Evolutionary conservation across 345 rosid genomes (phyloP).

Genomic region (Tarenaya hassleriana): DNA sequence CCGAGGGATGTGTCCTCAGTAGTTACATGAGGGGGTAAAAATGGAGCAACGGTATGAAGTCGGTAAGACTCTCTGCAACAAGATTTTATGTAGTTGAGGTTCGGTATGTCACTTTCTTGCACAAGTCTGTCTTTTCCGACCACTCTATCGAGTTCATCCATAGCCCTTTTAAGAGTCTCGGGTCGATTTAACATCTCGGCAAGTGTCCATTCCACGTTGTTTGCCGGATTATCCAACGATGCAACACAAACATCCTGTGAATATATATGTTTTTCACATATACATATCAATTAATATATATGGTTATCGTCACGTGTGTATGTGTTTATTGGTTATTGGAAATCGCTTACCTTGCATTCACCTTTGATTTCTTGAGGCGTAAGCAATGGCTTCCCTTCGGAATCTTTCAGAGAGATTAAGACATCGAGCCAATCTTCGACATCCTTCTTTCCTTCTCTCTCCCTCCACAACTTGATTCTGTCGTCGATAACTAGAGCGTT

Average conservation of each 20-base stretch:
- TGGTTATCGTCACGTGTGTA: too few relatives aligned
- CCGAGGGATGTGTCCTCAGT: too few relatives aligned
- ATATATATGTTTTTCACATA: neutral
- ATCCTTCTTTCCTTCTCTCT: neutral
- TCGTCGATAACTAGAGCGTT: constrained; percentile 26
- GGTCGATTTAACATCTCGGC: constrained; percentile 36
- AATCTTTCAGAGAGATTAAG: constrained; percentile 12
- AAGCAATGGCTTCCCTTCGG: constrained; percentile 13
- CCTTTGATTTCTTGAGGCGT: constrained; percentile 12
- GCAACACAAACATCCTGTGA: constrained; percentile 30
- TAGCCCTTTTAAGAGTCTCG: constrained; percentile 19
- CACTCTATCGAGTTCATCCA: constrained; percentile 26
- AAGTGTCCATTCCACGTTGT: constrained; percentile 31
- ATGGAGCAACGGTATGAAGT: too few relatives aligned
- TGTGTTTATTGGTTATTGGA: too few relatives aligned
- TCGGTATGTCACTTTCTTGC: constrained; percentile 27
- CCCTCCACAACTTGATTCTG: constrained; percentile 10
- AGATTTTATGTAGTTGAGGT: constrained; percentile 30
- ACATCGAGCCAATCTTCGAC: constrained; percentile 16
- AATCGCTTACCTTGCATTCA: constrained; percentile 3
- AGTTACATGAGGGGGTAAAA: too few relatives aligned
- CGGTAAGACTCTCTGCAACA: constrained; percentile 31
- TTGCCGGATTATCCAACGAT: constrained; percentile 29
- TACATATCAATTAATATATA: too few relatives aligned
- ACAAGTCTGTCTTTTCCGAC: too few relatives aligned